Base-by-base conservation (phyloP, 345 rosid species). In the Draba incana region DNA sequence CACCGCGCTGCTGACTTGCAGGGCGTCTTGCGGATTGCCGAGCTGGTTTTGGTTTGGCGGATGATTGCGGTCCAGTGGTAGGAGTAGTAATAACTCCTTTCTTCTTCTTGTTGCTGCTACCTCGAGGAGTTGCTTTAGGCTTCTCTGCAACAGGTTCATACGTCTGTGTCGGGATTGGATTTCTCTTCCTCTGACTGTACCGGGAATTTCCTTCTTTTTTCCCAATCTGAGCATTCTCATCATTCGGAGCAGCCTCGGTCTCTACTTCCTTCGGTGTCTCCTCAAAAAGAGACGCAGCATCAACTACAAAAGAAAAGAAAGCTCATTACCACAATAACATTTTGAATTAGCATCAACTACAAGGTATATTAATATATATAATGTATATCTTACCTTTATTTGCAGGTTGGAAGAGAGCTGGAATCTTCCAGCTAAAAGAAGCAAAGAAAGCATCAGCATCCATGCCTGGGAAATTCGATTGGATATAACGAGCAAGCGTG, bases 361-460 rank as follows among this genome's bases (percentile, higher is more conserved):
- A 20, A 20, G 20, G n/a, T n/a, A n/a, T n/a, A n/a, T 20, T 20
- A 0, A 20, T 20, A 20, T 6, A 33, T 33, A 31, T 5, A 5
- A 20, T 20, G 20, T 5, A n/a, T 10, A 64, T 10, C 25, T 15
- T 54, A 86, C 92, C 92, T 73, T 77, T 78, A 50, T 55, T 64
- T 14, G 74, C 72, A 30, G 58, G 25, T 10, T 62, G 69, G 69
- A 77, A 61, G 65, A 75, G 69, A 51, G 92, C 79, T 7, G 97
- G 97, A 48, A 93, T 53, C 75, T 74, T 93, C 98, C 98, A 93
- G 79, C 71, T 74, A 83, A 93, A 93, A 9, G 94, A 88, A 1
- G 84, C 73, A 74, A 90, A 88, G 80, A 90, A 90, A 0, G 83
- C 85, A 38, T 80, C 37, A 27, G 84, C 42, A 60, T 90, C 87